Conservation (phyloP, 306 rosid species). For the Prunus campanulata region DNA sequence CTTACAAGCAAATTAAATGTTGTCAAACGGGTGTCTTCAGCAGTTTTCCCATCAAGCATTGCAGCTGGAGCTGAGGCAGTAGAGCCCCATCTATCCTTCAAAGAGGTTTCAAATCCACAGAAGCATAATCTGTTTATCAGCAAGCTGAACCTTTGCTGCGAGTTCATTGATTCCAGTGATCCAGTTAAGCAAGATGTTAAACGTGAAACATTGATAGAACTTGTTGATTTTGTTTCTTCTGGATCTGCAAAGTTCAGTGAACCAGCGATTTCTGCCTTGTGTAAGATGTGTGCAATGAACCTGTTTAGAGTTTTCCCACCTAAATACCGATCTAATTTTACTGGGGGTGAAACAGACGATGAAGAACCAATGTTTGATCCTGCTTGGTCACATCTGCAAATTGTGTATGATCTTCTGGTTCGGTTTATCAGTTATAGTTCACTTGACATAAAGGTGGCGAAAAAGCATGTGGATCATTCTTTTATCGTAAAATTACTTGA, state of each 20-base stretch:
- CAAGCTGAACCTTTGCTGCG: constrained; percentile 87
- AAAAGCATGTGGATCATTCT: constrained; percentile 73
- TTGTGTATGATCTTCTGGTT: constrained; percentile 92
- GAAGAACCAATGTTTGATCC: constrained; percentile 99
- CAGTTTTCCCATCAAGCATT: constrained; percentile 89
- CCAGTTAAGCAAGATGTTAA: constrained; percentile 78
- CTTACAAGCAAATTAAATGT: constrained; percentile 92
- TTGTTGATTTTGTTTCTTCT: constrained; percentile 87
- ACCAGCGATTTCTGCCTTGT: constrained; percentile 73
- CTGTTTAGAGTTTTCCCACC: constrained; percentile 96
- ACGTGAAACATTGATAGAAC: constrained; percentile 76
- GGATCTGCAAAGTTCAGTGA: constrained; percentile 89
- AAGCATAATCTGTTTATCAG: constrained; percentile 82
- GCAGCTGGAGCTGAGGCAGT: constrained; percentile 77
- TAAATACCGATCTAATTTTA: constrained; percentile 57
- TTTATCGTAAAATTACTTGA: constrained; percentile 80
- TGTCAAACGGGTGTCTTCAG: constrained; percentile 94
- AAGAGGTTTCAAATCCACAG: constrained; percentile 88
- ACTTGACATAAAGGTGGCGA: constrained; percentile 80
- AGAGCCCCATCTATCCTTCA: constrained; percentile 83
- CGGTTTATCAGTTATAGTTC: constrained; percentile 68
- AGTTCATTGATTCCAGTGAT: constrained; percentile 61
- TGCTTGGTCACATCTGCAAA: constrained; percentile 86
- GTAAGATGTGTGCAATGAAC: constrained; percentile 87
- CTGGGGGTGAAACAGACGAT: constrained; percentile 80